phyloP scores from a whole-genome alignment of 108 stramenopile species.

The Chaetoceros muelleri region DNA sequence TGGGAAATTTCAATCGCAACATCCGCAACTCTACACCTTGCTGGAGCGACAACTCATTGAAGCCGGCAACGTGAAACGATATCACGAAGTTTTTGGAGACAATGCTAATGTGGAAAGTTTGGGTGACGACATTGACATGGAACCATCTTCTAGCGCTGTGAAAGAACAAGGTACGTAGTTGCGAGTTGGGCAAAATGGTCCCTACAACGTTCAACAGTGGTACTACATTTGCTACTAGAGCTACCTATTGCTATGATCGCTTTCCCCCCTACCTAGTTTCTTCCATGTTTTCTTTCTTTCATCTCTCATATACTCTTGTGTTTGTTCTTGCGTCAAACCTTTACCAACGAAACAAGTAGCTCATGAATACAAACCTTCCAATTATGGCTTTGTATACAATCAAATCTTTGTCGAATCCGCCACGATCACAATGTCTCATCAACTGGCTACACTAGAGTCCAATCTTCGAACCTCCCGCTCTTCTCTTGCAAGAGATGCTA shows the following conservation, averaged over 20 bases:
- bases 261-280: too few species aligned
- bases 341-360: too few species aligned
- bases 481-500: not conserved
- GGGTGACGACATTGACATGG: not conserved
- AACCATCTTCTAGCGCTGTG: too few species aligned
- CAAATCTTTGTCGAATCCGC: slow-evolving; percentile 6
- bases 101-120: not conserved
- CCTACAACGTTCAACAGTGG: too few species aligned
- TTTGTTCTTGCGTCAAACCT: too few species aligned
- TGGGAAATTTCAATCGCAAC: slow-evolving; percentile 5
- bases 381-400: slow-evolving; percentile 12
- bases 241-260: too few species aligned
- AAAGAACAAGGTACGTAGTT: too few species aligned
- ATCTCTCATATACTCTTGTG: too few species aligned
- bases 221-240: too few species aligned
- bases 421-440: not conserved
- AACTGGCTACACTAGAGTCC: slow-evolving; percentile 8
- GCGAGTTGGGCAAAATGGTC: too few species aligned
- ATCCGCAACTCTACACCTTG: slow-evolving; percentile 28
- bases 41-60: slow-evolving; percentile 39
- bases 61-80: slow-evolving; percentile 35
- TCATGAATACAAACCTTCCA: too few species aligned
- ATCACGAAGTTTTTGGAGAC: slow-evolving; percentile 37
- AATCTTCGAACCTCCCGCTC: not conserved
- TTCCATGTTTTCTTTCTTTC: too few species aligned